Evolutionary conservation across 169 alveolate species (phyloP), one percentile per base, ranked within the genome.

Genomic region (Eimeria sp.): DNA sequence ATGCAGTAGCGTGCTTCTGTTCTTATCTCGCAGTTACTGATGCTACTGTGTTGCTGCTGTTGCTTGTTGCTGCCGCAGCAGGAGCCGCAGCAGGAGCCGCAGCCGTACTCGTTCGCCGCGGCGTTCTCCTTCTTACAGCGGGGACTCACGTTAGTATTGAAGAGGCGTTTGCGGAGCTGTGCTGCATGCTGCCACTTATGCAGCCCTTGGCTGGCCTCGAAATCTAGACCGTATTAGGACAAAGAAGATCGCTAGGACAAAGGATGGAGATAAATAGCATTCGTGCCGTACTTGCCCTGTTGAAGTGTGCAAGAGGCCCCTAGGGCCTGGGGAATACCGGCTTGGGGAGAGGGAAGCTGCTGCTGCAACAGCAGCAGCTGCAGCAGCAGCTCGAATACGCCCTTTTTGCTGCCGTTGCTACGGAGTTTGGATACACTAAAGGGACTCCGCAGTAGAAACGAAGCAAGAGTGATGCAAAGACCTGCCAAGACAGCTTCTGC

Each of bases 111-210:
- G 67, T 45, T 78, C 89, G 65, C 67, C 89, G 18, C 89, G 89
- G 40, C 89, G 89, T 9, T 78, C 89, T 78, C 89, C 89, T 16
- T 78, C 89, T 49, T 78, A 78, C 65, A 78, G 89, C 65, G 89
- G 89, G 11, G 89, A 78, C 89, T 78, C 89, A 18, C 61, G 89
- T 40, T 73, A 27, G 13, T n/a, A 45, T 40, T 22, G 51, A 27
- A 34, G 40, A 34, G 40, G 40, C 40, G 40, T 1, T 34, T 34
- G 40, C 40, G 40, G 40, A 34, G 40, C 40, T 34, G 40, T 34
- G 40, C 40, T 34, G 40, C 40, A 34, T 34, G 40, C 40, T 54
- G 63, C 63, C 18, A 16, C 63, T 54, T 9, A 9, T 54, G 22
- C 18, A 16, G 63, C 63, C 63, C 63, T 54, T 43, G n/a, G 84